These are phyloP conservation scores for Talaromyces sp. DNA, from an alignment of 2,329 filamentous ascomycete genomes.

Conservation along the genomic window DNA sequence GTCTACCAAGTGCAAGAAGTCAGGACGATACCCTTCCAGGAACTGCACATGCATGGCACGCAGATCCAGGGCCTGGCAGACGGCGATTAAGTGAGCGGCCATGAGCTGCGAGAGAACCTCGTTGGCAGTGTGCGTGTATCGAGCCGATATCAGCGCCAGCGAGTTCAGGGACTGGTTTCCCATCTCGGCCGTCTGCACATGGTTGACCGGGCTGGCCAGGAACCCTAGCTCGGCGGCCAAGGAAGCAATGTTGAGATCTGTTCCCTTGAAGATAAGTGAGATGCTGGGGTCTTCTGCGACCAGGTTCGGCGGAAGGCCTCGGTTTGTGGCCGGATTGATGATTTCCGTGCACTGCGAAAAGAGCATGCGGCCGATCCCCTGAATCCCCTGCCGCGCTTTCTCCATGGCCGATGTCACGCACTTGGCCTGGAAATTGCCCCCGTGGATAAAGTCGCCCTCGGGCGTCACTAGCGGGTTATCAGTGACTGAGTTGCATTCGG, in stretches of 20 bases:
- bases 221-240: constrained; percentile 59
- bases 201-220: constrained; percentile 58
- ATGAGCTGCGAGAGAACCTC: no score
- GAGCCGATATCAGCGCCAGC: constrained; percentile 41
- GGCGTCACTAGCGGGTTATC: constrained; percentile 62
- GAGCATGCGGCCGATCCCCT: constrained; percentile 57
- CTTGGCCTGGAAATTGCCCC: constrained; percentile 64
- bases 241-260: constrained; percentile 62
- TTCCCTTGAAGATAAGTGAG: constrained; percentile 59
- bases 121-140: no score
- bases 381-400: constrained; percentile 48
- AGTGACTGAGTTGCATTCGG: constrained; percentile 62
- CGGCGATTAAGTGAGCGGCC: no score
- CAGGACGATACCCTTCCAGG: no score
- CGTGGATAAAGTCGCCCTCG: constrained; percentile 50
- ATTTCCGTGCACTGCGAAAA: constrained; percentile 61
- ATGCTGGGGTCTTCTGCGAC: constrained; percentile 53
- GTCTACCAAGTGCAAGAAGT: no score
- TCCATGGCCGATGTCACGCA: constrained; percentile 61
- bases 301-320: constrained; percentile 47
- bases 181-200: constrained; percentile 64
- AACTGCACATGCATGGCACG: no score
- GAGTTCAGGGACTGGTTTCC: constrained; percentile 64
- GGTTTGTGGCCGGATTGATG: constrained; percentile 55
- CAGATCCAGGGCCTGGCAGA: no score